A percentile compares a stretch with the other conserved stretches of the same genome.
Evolutionary conservation across 345 rosid genomes (phyloP).

Genomic region (Syzygium jambos): DNA sequence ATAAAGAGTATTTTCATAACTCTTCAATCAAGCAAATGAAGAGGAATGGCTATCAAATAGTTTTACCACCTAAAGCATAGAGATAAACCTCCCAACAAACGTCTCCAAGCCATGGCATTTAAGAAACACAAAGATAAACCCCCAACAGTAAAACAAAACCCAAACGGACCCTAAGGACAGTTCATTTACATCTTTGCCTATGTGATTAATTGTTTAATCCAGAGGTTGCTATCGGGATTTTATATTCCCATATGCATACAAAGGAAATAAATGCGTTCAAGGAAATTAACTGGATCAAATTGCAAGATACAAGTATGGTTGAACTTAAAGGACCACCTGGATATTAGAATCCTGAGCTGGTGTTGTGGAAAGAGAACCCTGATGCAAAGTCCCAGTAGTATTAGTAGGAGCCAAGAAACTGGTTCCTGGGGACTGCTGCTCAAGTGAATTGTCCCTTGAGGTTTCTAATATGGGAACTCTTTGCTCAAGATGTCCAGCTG

Average conservation of each 20-base stretch:
- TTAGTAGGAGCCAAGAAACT: conserved; percentile 30
- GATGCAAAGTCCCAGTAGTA: conserved; percentile 25
- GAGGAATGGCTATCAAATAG: not conserved
- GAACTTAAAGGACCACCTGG: conserved; percentile 31
- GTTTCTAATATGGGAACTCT: conserved; percentile 33
- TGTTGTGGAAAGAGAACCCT: conserved; percentile 34
- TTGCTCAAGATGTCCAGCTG: conserved; percentile 32
- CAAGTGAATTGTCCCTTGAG: conserved; percentile 43
- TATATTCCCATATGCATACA: not conserved
- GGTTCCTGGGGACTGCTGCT: conserved; percentile 54
- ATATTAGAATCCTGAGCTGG: conserved; percentile 36
- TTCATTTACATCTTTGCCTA: not conserved
- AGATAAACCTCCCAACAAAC: not conserved
- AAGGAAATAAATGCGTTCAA: not conserved
- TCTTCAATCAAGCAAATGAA: not conserved
- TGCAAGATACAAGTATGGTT: not conserved
- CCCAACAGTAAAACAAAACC: not conserved
- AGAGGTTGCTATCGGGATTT: not conserved
- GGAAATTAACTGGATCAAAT: not conserved
- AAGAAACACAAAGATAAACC: no score
- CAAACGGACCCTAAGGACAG: not conserved
- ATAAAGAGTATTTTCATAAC: not conserved
- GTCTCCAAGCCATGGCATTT: no score
- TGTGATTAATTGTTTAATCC: not conserved
- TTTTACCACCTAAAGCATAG: not conserved